These are phyloP conservation scores for Globisporangium rhizosaccharum DNA, from an alignment of 352 stramenopile genomes.

Conservation along the genomic window DNA sequence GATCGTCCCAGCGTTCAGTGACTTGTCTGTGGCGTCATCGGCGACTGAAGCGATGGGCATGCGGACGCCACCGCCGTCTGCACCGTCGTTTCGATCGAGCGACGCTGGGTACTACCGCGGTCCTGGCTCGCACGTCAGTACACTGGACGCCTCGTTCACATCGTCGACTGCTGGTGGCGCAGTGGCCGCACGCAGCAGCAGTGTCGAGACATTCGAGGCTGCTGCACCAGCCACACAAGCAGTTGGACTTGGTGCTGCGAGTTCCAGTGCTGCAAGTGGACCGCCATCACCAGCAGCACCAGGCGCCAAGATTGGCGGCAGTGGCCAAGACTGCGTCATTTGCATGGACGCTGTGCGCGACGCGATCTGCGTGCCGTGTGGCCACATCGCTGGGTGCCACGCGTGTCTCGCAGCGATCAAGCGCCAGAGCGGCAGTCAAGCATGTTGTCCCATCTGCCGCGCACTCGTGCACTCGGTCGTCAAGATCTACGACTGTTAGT, in stretches of 20 bases:
- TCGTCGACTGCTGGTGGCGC: not conserved
- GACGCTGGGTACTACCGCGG: slow-evolving; percentile 5
- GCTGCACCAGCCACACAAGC: not conserved
- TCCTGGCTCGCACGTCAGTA: slow-evolving; percentile 4
- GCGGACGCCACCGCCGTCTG: slow-evolving; percentile 5
- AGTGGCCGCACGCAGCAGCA: not conserved
- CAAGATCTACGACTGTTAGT: slow-evolving; percentile 37
- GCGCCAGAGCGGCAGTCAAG: slow-evolving; percentile 12
- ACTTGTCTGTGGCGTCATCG: not conserved
- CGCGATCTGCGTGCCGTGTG: slow-evolving; percentile 48
- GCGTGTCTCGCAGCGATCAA: slow-evolving; percentile 34
- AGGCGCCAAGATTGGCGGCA: not conserved
- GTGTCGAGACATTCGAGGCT: not conserved
- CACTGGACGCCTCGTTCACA: not conserved
- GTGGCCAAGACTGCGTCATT: slow-evolving; percentile 29
- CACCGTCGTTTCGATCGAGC: slow-evolving; percentile 4
- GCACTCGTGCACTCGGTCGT: slow-evolving; percentile 35
- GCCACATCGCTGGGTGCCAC: slow-evolving; percentile 43
- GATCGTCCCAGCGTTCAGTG: slow-evolving; percentile 4
- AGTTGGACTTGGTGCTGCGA: not conserved
- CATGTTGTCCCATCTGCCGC: slow-evolving; percentile 46
- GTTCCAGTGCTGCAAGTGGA: not conserved
- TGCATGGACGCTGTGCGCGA: slow-evolving; percentile 38
- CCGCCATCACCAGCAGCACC: not conserved
- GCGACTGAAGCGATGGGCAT: not conserved